Conservation (phyloP, 2,329 filamentous ascomycete genomes). For the Leptographium flavum region DNA sequence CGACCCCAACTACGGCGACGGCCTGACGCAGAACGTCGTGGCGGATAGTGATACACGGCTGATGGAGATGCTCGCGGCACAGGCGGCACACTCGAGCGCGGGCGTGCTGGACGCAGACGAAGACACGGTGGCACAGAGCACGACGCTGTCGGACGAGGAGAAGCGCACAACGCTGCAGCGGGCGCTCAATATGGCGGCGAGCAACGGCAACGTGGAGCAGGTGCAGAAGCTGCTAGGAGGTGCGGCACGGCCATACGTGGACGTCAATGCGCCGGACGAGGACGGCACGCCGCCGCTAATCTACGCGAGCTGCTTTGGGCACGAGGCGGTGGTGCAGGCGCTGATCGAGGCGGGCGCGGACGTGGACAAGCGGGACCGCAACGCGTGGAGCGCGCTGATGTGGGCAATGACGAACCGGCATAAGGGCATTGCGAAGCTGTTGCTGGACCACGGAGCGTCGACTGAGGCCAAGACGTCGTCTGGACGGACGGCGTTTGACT, state of each 20-base stretch:
- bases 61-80: constrained; percentile 91
- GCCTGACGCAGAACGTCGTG: constrained; percentile 35
- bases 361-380: constrained; percentile 87
- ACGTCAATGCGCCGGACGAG: constrained; percentile 79
- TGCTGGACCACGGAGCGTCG: constrained; percentile 90
- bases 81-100: constrained; percentile 65
- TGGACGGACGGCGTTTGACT: constrained; percentile 88
- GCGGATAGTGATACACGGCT: constrained; percentile 72
- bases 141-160: constrained; percentile 57
- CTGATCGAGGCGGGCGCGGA: constrained; percentile 75
- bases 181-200: constrained; percentile 84
- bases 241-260: constrained; percentile 58
- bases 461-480: constrained; percentile 90
- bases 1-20: constrained; percentile 59
- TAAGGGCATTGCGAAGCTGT: constrained; percentile 83
- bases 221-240: constrained; percentile 64
- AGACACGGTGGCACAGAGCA: constrained; percentile 61
- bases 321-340: constrained; percentile 73
- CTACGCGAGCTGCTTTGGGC: constrained; percentile 95
- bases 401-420: constrained; percentile 99
- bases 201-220: constrained; percentile 81
- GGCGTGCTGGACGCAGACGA: constrained; percentile 65
- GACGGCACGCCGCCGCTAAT: constrained; percentile 94
- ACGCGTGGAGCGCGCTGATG: constrained; percentile 96
- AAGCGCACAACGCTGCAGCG: constrained; percentile 76